These are phyloP conservation scores for Geopyxis carbonaria DNA, from an alignment of 495 filamentous ascomycete species.

Conservation along the genomic window DNA sequence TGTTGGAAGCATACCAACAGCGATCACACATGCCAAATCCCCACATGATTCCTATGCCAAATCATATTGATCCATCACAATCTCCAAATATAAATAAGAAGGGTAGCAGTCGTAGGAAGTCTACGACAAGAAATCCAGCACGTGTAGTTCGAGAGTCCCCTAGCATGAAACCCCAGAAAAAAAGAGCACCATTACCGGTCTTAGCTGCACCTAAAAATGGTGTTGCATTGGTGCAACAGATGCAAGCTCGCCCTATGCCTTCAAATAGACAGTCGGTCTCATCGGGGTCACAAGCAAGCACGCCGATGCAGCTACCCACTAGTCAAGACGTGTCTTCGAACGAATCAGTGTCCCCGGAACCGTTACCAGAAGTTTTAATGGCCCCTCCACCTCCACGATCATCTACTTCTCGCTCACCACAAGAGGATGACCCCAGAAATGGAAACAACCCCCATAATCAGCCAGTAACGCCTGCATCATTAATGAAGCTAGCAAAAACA, in stretches of 20 bases:
- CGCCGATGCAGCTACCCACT: constrained; percentile 28
- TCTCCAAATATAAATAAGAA: constrained; percentile 32
- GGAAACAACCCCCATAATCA: constrained; percentile 24
- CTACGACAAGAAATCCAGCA: constrained; percentile 28
- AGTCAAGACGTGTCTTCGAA: constrained; percentile 44
- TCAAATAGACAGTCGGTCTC: neutral
- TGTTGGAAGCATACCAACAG: constrained; percentile 36
- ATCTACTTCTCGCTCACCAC: constrained; percentile 16
- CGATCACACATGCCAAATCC: constrained; percentile 18
- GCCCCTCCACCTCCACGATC: constrained; percentile 34
- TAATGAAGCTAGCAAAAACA: constrained; percentile 50
- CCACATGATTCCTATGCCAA: constrained; percentile 16
- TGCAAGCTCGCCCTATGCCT: constrained; percentile 3
- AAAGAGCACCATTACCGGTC: constrained; percentile 28
- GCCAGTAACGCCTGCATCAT: constrained; percentile 67
- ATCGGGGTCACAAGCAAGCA: constrained; percentile 17
- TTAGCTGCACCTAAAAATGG: constrained; percentile 16
- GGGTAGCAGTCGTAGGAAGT: constrained; percentile 30
- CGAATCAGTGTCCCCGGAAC: constrained; percentile 56
- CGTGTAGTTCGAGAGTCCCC: constrained; percentile 56
- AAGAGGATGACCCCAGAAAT: constrained; percentile 4
- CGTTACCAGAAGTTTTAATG: constrained; percentile 52
- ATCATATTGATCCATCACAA: constrained; percentile 25
- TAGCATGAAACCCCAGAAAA: constrained; percentile 61
- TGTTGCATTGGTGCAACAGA: constrained; percentile 12